phyloP scores from a whole-genome alignment of 257 asterid species.

The Craterostigma plantagineum region DNA sequence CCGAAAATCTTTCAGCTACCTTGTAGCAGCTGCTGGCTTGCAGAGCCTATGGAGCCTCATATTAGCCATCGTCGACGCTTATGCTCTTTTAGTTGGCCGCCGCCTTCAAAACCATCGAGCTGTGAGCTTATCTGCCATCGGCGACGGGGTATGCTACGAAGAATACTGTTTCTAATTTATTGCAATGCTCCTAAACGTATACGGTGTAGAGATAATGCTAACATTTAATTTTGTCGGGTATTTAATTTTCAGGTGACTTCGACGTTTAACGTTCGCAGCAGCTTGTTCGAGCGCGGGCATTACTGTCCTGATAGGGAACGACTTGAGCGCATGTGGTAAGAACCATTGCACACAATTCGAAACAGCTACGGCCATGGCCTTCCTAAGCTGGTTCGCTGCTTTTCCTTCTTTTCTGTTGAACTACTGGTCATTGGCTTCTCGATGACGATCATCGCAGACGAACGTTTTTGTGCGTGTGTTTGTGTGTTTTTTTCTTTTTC shows the following conservation, averaged over 20 bases:
- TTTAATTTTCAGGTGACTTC: conserved; percentile 63
- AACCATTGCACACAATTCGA: conserved; percentile 82
- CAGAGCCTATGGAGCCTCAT: conserved; percentile 94
- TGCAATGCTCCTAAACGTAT: too few relatives aligned
- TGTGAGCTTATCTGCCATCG: conserved; percentile 71
- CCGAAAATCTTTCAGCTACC: conserved; percentile 31
- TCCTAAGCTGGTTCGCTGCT: conserved; percentile 83
- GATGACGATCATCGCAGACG: conserved; percentile 15
- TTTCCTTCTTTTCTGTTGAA: conserved; percentile 72
- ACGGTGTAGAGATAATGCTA: too few relatives aligned
- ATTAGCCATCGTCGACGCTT: conserved; percentile 60
- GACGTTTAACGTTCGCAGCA: conserved; percentile 83
- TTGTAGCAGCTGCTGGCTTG: conserved; percentile 90
- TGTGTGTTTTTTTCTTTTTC: too few relatives aligned
- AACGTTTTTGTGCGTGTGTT: too few relatives aligned
- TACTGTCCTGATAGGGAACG: conserved; percentile 81
- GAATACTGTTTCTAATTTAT: too few relatives aligned
- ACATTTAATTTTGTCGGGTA: too few relatives aligned
- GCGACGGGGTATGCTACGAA: conserved; percentile 73
- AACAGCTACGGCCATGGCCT: conserved; percentile 92
- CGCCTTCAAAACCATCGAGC: conserved; percentile 56
- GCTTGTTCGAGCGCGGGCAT: conserved; percentile 97
- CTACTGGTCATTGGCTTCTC: conserved; percentile 86
- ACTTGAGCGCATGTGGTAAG: conserved; percentile 48
- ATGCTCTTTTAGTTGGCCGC: conserved; percentile 90